Base-by-base conservation (phyloP, 2,329 filamentous ascomycete species). In the Alternaria longipes region DNA sequence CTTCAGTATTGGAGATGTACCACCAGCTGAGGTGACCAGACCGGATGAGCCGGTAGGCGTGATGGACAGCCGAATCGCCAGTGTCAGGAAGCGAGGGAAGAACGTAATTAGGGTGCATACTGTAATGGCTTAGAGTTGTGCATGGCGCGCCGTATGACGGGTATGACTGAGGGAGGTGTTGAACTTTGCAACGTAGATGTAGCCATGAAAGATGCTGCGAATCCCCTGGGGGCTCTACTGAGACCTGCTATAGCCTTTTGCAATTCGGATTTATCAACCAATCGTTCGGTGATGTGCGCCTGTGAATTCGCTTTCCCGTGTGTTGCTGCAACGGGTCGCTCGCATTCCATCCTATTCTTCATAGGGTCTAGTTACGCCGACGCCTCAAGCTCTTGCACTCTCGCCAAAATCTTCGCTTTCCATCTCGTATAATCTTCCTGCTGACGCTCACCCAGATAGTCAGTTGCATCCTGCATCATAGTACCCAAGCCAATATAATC, bases 401-500 rank as follows among this genome's bases (percentile, higher is more conserved):
- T 83, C 60, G 78, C 80, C 72, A 91, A 69, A 26, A 92, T 84
- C 1, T 75, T 79, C 5, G 83, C 81, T 76, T 89, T 89, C 92
- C 91, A 95, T 18, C 74, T 76, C 45, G 75, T 80, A 73, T 89
- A 93, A 11, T 90, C 87, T 41, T 81, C 81, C 68, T 84, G 83
- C 66, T 87, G 87, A 62, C 84, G 81, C 50, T 89, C 87, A 64
- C 88, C 89, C 68, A 94, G 77, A 70, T 89, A 92, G 70, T 93
- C 90, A 70, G 91, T 89, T 47, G 86, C 85, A 65, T 90, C 88
- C 76, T 93, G 90, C 68, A 94, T 87, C 91, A 93, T 93, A 3
- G 89, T 91, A 2, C 82, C 82, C 16, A 84, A 62, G 76, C 77
- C 87, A 79, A 84, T 77, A 41, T 76, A 74, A 32, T 71, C 69